These are phyloP conservation scores for Penicillium sclerotigenum DNA, from an alignment of 2,329 filamentous ascomycete species.

Conservation along the genomic window DNA sequence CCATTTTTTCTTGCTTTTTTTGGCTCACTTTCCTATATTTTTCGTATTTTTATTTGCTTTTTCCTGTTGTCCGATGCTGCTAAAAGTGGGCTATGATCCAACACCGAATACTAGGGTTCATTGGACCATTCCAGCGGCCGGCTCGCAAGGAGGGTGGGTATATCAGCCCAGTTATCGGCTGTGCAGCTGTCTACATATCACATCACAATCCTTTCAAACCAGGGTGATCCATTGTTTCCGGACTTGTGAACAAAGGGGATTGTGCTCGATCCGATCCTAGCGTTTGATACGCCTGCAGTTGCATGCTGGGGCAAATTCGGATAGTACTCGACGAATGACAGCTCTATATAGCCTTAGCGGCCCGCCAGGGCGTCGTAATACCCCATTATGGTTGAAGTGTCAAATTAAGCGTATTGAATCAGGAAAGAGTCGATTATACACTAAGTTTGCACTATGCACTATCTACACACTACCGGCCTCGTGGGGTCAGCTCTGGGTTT, in stretches of 20 bases:
- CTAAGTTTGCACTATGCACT: not conserved
- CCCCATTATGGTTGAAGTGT: not conserved
- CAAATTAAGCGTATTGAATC: not conserved
- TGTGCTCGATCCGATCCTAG: not conserved
- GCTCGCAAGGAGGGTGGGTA: not conserved
- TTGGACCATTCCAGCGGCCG: not conserved
- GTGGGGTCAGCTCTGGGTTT: not conserved
- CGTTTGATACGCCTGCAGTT: not conserved
- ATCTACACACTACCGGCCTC: not conserved
- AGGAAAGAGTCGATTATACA: not conserved
- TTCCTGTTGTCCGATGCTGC: not conserved
- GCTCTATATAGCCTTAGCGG: not conserved
- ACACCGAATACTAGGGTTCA: not conserved
- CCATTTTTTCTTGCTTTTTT: constrained; percentile 26
- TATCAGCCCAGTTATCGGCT: not conserved
- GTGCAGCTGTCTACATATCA: not conserved
- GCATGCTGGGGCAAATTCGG: not conserved
- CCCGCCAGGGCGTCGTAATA: not conserved
- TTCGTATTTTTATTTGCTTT: not conserved
- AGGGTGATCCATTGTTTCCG: not conserved
- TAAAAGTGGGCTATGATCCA: not conserved
- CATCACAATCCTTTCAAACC: not conserved
- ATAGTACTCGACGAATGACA: constrained; percentile 1
- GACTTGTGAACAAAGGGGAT: not conserved
- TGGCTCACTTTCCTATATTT: not conserved